A percentile compares a stretch with the other conserved stretches of the same genome.
Conservation (phyloP, 2,329 filamentous ascomycete species). For the Beauveria brongniartii region DNA sequence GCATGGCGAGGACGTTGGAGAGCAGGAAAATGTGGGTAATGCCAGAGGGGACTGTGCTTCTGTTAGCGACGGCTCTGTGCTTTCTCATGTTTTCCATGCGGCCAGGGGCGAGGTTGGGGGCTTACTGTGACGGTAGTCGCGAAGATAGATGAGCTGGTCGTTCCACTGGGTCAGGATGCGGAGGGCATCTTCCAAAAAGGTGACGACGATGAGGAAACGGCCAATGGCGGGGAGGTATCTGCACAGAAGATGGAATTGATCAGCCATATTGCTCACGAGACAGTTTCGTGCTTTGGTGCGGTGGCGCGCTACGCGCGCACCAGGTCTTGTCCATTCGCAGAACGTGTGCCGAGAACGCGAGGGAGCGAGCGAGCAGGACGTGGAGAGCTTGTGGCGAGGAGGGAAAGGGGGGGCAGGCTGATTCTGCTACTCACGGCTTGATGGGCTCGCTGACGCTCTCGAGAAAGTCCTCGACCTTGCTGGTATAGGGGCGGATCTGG, state of each 20-base stretch:
- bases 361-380: no score
- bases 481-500: constrained; percentile 86
- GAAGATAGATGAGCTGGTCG: constrained; percentile 88
- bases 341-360: no score
- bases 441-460: constrained; percentile 83
- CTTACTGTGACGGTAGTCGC: constrained; percentile 90
- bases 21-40: constrained; percentile 91
- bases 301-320: background rate
- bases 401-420: background rate
- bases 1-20: constrained; percentile 83
- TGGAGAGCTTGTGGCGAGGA: background rate
- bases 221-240: constrained; percentile 93
- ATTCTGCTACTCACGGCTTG: constrained; percentile 61
- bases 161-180: constrained; percentile 96
- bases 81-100: background rate
- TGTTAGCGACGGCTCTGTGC: constrained; percentile 14
- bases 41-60: constrained; percentile 65
- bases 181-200: constrained; percentile 92
- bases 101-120: background rate
- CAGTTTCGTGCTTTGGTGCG: no score
- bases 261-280: constrained; percentile 10
- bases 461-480: constrained; percentile 93
- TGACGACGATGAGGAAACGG: constrained; percentile 95
- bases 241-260: constrained; percentile 14
- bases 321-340: no score